Base-by-base conservation (phyloP, 2,329 filamentous ascomycete genomes). In the Phyllosticta capitalensis region DNA sequence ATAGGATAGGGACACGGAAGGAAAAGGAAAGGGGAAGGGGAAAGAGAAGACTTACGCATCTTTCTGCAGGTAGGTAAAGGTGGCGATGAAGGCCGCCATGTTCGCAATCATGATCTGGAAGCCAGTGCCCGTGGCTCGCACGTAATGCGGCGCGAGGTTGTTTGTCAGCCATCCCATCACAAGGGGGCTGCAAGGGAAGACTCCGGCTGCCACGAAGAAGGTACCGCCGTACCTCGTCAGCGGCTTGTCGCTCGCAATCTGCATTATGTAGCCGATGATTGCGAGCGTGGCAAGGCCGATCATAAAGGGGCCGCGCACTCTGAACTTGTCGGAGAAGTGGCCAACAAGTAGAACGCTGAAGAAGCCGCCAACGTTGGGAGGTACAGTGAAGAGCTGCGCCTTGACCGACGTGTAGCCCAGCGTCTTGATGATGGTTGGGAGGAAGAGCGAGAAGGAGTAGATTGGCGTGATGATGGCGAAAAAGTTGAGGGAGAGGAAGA, bases 141-240 rank as follows among this genome's bases (percentile, higher is more conserved):
- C 84, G 67, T 82, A 84, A 67, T 83, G 80, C 2, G 81, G 81
- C 14, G 68, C 68, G 48, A 76, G 67, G 59, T 76, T 77, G 64
- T 76, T 77, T 6, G 74, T 63, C 1, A 73, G 67, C 75, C 75
- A 77, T 5, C 74, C 75, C 71, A 76, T 75, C 1, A 73, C 65
- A 57, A 71, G 65, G 28, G 69, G 69, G 1, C 61, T 64, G 55
- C 68, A 67, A 9, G 68, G 68, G 56, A 70, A 83, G 63, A 79
- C 72, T 54, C 77, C 78, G 17, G 70, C 68, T 0, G 74, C 72
- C 10, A 74, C 67, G 9, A 78, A 65, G 56, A 71, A 74, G 2
- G 76, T 68, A 2, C 68, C 75, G 2, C 69, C 72, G 60, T 78
- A 78, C 51, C 74, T 65, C 0, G 66, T 66, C 1, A 68, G 68